phyloP scores from a whole-genome alignment of 2,329 filamentous ascomycete genomes.

The Pestalotiopsis sp. region DNA sequence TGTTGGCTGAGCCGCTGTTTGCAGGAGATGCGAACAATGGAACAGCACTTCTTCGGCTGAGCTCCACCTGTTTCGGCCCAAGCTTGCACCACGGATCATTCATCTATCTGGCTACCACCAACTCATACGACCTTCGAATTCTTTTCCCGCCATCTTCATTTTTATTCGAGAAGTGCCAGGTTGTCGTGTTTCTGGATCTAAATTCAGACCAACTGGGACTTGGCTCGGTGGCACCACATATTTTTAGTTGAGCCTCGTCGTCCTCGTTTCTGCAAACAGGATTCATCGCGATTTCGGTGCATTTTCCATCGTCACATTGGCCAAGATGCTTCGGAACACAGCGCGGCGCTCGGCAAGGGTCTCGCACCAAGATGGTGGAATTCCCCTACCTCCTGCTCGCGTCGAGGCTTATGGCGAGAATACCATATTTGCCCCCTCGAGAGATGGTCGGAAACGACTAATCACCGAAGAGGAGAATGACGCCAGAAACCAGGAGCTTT shows the following conservation, averaged over 20 bases:
- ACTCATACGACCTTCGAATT: background rate
- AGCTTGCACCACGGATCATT: background rate
- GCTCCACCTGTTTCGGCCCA: background rate
- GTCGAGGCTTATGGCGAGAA: slow-evolving; percentile 34
- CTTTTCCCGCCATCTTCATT: background rate
- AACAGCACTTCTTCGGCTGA: background rate
- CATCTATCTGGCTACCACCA: slow-evolving; percentile 10
- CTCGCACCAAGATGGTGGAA: background rate
- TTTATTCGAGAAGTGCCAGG: background rate
- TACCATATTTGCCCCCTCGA: slow-evolving; percentile 20
- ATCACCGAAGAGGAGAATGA: slow-evolving; percentile 26
- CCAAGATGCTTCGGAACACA: slow-evolving; percentile 1
- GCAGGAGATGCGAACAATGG: background rate
- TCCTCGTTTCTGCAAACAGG: background rate
- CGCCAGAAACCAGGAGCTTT: slow-evolving; percentile 16
- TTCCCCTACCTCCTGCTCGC: slow-evolving; percentile 27
- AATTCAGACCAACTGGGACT: background rate
- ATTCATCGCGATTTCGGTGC: background rate
- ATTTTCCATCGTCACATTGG: background rate
- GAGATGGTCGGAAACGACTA: slow-evolving; percentile 11
- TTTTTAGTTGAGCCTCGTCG: background rate
- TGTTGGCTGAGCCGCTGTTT: slow-evolving; percentile 1
- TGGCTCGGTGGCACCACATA: background rate
- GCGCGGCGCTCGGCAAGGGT: background rate
- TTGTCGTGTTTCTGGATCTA: background rate